These are phyloP conservation scores for Debaryomyces maramus DNA, from an alignment of 805 yeast genomes.

Conservation along the genomic window DNA sequence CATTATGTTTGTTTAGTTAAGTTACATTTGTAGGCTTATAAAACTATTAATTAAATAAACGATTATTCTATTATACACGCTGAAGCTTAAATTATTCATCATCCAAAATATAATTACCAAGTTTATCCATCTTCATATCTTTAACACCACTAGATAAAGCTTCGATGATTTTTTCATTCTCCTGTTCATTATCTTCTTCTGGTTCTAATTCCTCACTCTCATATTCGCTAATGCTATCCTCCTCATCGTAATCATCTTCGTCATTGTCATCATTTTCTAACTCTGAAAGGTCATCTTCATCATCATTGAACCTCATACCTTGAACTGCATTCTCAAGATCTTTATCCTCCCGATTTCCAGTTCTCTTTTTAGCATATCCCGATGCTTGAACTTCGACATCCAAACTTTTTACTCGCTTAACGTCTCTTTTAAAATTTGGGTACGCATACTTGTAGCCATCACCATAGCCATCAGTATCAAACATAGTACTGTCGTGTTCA, in stretches of 20 bases:
- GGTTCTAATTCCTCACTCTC: constrained; percentile 34
- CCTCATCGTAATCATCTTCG: constrained; percentile 34
- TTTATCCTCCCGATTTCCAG: constrained; percentile 42
- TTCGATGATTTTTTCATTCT: constrained; percentile 60
- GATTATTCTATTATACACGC: background rate
- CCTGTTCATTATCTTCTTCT: constrained; percentile 35
- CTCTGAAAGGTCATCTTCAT: constrained; percentile 25
- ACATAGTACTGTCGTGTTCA: constrained; percentile 62
- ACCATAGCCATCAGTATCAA: constrained; percentile 78
- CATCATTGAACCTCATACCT: constrained; percentile 53
- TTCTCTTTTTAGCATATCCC: constrained; percentile 56
- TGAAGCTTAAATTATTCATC: constrained; percentile 14
- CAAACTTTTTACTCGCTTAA: constrained; percentile 62
- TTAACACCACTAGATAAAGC: constrained; percentile 65
- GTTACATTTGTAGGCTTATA: too few species aligned
- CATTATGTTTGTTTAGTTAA: constrained; percentile 8
- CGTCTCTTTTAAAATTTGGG: constrained; percentile 80
- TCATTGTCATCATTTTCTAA: constrained; percentile 37
- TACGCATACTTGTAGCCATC: constrained; percentile 74
- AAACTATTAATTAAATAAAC: background rate
- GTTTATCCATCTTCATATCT: constrained; percentile 73
- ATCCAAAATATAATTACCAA: constrained; percentile 78
- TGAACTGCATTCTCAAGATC: constrained; percentile 78
- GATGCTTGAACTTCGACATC: constrained; percentile 92
- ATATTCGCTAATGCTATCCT: constrained; percentile 26